Evolutionary conservation across 768 basidiomycete genomes (phyloP).

Genomic region (Pisolithus tinctorius): DNA sequence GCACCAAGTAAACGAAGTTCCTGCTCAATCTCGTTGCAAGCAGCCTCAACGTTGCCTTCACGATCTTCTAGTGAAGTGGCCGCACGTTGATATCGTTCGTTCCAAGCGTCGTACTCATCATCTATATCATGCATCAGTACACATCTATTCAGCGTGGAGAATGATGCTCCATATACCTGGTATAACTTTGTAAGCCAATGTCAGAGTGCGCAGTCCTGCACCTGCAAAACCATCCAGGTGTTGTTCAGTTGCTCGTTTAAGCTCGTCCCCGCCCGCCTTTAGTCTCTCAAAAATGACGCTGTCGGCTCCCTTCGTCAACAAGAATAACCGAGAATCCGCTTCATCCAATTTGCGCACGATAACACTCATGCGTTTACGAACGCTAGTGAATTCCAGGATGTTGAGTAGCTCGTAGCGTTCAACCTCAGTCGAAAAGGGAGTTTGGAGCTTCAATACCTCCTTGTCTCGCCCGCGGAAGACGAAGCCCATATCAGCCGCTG

Average conservation of each 20-base stretch:
- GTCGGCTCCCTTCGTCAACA: constrained; percentile 91
- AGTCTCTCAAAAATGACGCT: constrained; percentile 95
- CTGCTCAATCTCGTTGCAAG: constrained; percentile 77
- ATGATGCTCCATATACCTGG: constrained; percentile 39
- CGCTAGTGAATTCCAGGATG: constrained; percentile 92
- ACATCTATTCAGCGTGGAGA: not conserved
- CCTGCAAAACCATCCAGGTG: constrained; percentile 86
- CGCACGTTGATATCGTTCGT: constrained; percentile 72
- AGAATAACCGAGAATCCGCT: constrained; percentile 56
- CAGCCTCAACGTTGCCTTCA: constrained; percentile 69
- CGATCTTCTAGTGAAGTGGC: constrained; percentile 71
- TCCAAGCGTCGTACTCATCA: constrained; percentile 81
- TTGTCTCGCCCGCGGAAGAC: constrained; percentile 86
- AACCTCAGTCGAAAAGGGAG: constrained; percentile 61
- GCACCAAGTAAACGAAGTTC: constrained; percentile 82
- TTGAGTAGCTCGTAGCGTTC: constrained; percentile 89
- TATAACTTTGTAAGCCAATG: constrained; percentile 87
- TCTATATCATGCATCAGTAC: constrained; percentile 35
- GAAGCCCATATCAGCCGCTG: constrained; percentile 92
- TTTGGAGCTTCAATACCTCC: constrained; percentile 70
- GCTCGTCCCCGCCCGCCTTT: constrained; percentile 57
- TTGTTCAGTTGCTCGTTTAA: constrained; percentile 72
- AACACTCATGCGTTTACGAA: constrained; percentile 94
- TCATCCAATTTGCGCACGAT: constrained; percentile 70
- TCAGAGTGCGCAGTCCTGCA: constrained; percentile 84